Evolutionary conservation across 2,329 filamentous ascomycete genomes (phyloP), one percentile per base, ranked within the genome.

Genomic region (Fusarium continuum): DNA sequence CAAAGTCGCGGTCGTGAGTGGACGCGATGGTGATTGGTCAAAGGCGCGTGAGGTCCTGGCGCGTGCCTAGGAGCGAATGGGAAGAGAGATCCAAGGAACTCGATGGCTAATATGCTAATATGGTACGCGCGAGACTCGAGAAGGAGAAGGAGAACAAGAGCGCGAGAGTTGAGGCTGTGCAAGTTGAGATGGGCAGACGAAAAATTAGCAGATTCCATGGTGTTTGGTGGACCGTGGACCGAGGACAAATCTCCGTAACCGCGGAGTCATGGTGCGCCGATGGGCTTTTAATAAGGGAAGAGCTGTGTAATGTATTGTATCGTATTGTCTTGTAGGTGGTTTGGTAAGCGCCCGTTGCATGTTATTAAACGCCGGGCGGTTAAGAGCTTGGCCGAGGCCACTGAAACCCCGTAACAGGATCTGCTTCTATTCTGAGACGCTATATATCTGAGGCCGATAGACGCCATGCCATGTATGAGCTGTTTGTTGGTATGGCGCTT

Each of bases 171-270:
- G 57, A 63, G 65, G 63, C 63, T 54, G 63, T 67, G 60, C 38
- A 53, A 64, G 44, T 54, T 20, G 38, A 34, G 8, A 39, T 43
- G 20, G 34, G 43, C 11, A 44, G 40, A 17, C 8, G 38, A 41
- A 55, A 40, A 55, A 55, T 48, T 48, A 34, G 29, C 20, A 26
- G 47, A 28, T 7, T n/a, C n/a, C n/a, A n/a, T n/a, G n/a, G n/a
- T 20, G 39, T 44, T 29, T 56, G 39, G 28, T 56, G 54, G 52
- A 57, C 5, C 23, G 40, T 69, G 62, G 61, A 55, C 55, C 58
- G 61, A 65, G 51, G 34, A 55, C 55, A 65, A 59, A 72, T 72
- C 46, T 71, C 65, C 51, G 54, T 70, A 72, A 53, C 67, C 70
- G 70, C 69, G 51, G 58, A 28, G 36, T 39, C 38, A 64, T 66